Base-by-base conservation (phyloP, 2,329 filamentous ascomycete species). In the Knoxdaviesia capensis region DNA sequence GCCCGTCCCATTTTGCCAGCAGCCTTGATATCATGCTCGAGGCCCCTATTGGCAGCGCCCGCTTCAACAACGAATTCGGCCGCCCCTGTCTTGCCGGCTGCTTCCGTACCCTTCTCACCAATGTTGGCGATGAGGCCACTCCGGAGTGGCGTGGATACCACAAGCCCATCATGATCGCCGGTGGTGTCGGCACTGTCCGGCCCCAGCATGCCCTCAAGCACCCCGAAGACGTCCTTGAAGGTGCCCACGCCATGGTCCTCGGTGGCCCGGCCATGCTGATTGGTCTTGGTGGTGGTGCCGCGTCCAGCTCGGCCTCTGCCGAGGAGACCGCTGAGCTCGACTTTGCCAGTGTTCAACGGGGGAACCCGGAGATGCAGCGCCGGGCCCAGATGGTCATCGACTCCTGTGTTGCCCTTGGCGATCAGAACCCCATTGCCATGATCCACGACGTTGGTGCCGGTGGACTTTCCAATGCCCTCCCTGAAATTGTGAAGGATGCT, bases 311-410 rank as follows among this genome's bases (percentile, higher is more conserved):
- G 46, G 76, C 84, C 34, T 90, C 85, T 11, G 83, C 81, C 39
- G 85, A 94, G 62, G 80, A 80, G 32, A 90, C 82, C 39, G 85
- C 87, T 1, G 87, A 94, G 50, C 69, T 98, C 2, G 90, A 98
- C 57, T 98, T 96, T 60, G 85, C 88, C 52, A 94, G 86, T 63
- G 90, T 98, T 32, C 90, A 98, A 62, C 72, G 90, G 61, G 90
- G 88, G 39, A 98, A 98, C 54, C 87, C 90, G 1, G 90, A 98
- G 61, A 88, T 96, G 59, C 85, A 98, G 60, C 72, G 90, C 47
- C 74, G 90, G 51, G 90, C 88, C 2, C 90, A 98, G 62, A 93
- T 96, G 73, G 90, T 98, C 48, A 98, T 98, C 60, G 90, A 96
- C 59, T 79, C 85, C 5, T 98, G 90, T 57, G 77, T 82, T 31